These are phyloP conservation scores for Sphaerulina populicola DNA, from an alignment of 2,329 filamentous ascomycete genomes.

Conservation along the genomic window DNA sequence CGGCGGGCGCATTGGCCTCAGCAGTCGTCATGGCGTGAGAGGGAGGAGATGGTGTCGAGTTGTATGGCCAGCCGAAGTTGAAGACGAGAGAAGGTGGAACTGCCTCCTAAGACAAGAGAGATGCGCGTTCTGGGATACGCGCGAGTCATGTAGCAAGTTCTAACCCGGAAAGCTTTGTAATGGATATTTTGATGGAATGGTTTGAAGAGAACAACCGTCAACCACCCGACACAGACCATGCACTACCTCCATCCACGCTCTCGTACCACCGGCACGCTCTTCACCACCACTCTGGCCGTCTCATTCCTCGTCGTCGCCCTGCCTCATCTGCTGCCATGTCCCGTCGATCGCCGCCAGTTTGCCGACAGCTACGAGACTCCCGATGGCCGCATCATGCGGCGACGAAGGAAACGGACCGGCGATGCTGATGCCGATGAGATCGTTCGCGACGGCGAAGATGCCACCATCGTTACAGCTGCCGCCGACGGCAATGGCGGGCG, in stretches of 20 bases:
- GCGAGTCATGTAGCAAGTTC: neutral
- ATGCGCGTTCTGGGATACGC: neutral
- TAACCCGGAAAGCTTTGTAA: no score
- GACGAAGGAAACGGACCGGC: conserved; percentile 31
- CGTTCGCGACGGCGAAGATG: conserved; percentile 4
- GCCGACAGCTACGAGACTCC: conserved; percentile 51
- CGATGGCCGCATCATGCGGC: conserved; percentile 35
- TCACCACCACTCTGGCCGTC: conserved; percentile 81
- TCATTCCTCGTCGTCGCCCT: conserved; percentile 88
- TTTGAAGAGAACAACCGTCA: no score
- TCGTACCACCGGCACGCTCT: conserved; percentile 84
- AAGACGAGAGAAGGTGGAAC: neutral
- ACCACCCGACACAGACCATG: conserved; percentile 14
- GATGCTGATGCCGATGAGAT: conserved; percentile 19
- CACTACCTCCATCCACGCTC: conserved; percentile 79
- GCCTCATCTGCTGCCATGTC: conserved; percentile 85
- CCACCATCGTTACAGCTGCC: conserved; percentile 6
- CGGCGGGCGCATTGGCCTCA: conserved; percentile 23
- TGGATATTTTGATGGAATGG: neutral
- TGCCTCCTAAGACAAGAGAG: neutral
- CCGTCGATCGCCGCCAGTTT: conserved; percentile 64
- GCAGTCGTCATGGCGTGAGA: conserved; percentile 9
- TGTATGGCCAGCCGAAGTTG: neutral
- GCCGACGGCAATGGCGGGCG: conserved; percentile 12
- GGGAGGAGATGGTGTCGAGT: neutral